Evolutionary conservation across 805 yeast genomes (phyloP), one percentile per base, ranked within the genome.

Genomic region (Lachancea dasiensis): DNA sequence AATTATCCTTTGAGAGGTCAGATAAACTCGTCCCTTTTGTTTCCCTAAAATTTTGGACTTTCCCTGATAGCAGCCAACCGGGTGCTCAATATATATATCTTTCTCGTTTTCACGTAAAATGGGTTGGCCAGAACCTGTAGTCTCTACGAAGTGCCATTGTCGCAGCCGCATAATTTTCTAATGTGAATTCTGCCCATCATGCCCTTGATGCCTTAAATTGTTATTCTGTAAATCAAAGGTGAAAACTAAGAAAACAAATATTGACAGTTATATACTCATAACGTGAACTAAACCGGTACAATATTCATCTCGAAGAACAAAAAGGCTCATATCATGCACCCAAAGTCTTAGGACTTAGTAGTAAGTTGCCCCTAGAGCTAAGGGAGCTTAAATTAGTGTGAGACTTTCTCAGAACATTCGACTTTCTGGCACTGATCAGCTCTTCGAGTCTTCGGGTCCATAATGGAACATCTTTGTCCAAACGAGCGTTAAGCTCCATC

Each of bases 61-160:
- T 16, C 86, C 95, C 49, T 82, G 89, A 54, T 89, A 89, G 3
- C 89, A 58, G 0, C 96, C 96, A 1, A 85, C 72, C 15, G 66
- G 61, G 36, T 67, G 69, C 40, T 70, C 77, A 1, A 79, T 74
- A 2, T 67, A 52, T 2, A 79, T 57, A 45, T 75, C 78, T 25
- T 64, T 60, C 50, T 81, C 89, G 29, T 50, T 57, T 33, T 65
- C 69, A 23, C 69, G 40, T 6, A 67, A 46, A 0, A 62, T 49
- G 2, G 71, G 71, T 23, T 67, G 56, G 1, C 63, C 64, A 2
- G 70, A 65, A 1, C 63, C 48, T 3, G 66, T 58, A 1, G 62
- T 49, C 38, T 64, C 68, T 5, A 62, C 58, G 6, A 56, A 55
- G 39, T 61, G 62, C 68, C 68, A 65, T 26, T 44, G 50, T 15